phyloP scores from a whole-genome alignment of 768 basidiomycete genomes.

The Gloeostereum incarnatum region DNA sequence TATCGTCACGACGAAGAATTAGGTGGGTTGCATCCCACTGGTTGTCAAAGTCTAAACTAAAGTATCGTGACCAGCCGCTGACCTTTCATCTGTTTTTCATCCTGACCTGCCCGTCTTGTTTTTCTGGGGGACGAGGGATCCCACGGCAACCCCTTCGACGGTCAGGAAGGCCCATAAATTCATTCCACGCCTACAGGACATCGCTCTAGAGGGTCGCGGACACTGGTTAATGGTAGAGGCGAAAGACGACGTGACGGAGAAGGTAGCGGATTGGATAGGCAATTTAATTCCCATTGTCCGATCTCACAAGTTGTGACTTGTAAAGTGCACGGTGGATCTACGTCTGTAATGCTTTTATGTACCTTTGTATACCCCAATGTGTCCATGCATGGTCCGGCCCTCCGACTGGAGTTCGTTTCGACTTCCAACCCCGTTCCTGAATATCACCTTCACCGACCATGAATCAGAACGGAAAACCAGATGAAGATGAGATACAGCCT shows the following conservation, averaged over 20 bases:
- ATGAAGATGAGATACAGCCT: slow-evolving; percentile 47
- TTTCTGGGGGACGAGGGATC: slow-evolving; percentile 50
- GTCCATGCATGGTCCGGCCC: too few relatives aligned
- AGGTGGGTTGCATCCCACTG: slow-evolving; percentile 15
- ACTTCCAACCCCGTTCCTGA: too few relatives aligned
- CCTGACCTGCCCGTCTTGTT: slow-evolving; percentile 49
- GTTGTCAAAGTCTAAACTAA: slow-evolving; percentile 1
- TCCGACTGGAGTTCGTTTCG: too few relatives aligned
- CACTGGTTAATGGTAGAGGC: slow-evolving; percentile 69
- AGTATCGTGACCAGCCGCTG: slow-evolving; percentile 25
- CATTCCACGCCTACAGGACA: slow-evolving; percentile 37
- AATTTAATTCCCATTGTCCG: too few relatives aligned
- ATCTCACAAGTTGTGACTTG: too few relatives aligned
- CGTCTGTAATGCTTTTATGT: too few relatives aligned
- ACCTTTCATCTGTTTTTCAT: slow-evolving; percentile 31
- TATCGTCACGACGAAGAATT: slow-evolving; percentile 60
- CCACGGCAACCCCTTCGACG: slow-evolving; percentile 28
- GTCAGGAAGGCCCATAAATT: slow-evolving; percentile 39
- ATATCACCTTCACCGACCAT: too few relatives aligned
- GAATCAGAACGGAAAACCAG: slow-evolving; percentile 28
- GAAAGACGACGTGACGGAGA: slow-evolving; percentile 41
- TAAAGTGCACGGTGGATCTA: too few relatives aligned
- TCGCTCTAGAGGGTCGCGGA: slow-evolving; percentile 44
- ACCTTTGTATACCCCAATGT: too few relatives aligned
- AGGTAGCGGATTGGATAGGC: slow-evolving; percentile 37